Evolutionary conservation across 73 alveolate species (phyloP).

Genomic region (Durusdinium trenchii): DNA sequence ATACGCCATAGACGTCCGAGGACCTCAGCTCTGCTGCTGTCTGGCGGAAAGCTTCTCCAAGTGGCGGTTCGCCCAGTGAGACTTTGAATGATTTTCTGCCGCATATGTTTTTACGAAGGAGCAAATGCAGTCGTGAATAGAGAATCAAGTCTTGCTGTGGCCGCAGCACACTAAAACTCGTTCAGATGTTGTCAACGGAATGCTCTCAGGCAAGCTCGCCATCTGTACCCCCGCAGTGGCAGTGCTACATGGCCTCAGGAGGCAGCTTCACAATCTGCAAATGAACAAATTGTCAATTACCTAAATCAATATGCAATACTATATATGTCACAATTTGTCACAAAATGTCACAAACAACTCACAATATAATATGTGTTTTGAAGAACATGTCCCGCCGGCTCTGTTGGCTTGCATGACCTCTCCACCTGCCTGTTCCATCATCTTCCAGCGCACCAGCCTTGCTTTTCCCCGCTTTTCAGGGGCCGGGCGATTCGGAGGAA

Average conservation of each 20-base stretch:
- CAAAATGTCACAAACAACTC: too few relatives aligned
- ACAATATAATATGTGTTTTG: too few relatives aligned
- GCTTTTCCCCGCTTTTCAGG: background rate
- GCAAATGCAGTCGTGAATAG: background rate
- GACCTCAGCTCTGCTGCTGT: background rate
- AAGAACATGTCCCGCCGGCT: too few relatives aligned
- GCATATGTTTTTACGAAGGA: background rate
- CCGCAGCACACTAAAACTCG: background rate
- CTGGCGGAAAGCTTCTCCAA: background rate
- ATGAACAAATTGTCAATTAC: too few relatives aligned
- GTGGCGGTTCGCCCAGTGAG: background rate
- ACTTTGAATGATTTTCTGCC: background rate
- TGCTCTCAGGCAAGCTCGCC: background rate
- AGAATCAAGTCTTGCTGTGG: background rate
- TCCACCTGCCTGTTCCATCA: too few relatives aligned
- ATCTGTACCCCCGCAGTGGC: slow-evolving; percentile 72
- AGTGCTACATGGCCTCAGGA: slow-evolving; percentile 69
- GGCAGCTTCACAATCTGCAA: too few relatives aligned
- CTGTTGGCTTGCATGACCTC: too few relatives aligned
- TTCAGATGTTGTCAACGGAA: background rate
- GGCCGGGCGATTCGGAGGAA: slow-evolving; percentile 24
- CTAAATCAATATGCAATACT: too few relatives aligned
- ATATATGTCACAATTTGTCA: too few relatives aligned
- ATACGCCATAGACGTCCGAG: slow-evolving; percentile 82
- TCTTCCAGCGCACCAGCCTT: too few relatives aligned